Percentiles rank a stretch among this genome's conserved stretches.
These are phyloP conservation scores for Colletotrichum siamense DNA, from an alignment of 2,329 filamentous ascomycete genomes.

Conservation along the genomic window DNA sequence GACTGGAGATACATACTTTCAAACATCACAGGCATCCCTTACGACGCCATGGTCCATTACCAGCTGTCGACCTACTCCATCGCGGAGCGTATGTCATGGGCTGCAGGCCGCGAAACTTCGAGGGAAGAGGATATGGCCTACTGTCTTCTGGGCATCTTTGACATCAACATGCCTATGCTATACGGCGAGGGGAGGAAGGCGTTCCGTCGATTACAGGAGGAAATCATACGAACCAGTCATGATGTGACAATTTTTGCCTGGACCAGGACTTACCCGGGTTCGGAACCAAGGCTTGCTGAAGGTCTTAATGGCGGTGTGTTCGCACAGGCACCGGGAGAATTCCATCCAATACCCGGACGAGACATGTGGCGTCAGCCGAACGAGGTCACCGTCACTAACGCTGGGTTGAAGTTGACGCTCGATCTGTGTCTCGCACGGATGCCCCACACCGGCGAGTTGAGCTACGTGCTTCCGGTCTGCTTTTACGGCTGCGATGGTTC, in stretches of 20 bases:
- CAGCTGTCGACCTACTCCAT: neutral
- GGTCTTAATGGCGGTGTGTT: neutral
- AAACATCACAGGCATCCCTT: neutral
- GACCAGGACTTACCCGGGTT: too few species aligned
- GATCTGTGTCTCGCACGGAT: rapidly evolving
- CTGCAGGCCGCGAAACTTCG: constrained; percentile 23
- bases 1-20: neutral
- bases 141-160: constrained; percentile 30
- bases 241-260: neutral
- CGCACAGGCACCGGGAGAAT: rapidly evolving
- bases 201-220: constrained; percentile 23
- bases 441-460: rapidly evolving
- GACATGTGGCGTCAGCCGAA: too few species aligned
- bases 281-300: too few species aligned
- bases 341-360: neutral
- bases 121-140: constrained; percentile 29
- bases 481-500: too few species aligned
- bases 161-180: constrained; percentile 28
- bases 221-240: neutral
- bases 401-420: rapidly evolving
- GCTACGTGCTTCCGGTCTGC: neutral
- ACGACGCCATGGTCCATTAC: too few species aligned
- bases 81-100: constrained; percentile 31
- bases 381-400: neutral
- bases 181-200: constrained; percentile 30